phyloP scores from a whole-genome alignment of 257 asterid genomes.

The Forsythia viridissima region DNA sequence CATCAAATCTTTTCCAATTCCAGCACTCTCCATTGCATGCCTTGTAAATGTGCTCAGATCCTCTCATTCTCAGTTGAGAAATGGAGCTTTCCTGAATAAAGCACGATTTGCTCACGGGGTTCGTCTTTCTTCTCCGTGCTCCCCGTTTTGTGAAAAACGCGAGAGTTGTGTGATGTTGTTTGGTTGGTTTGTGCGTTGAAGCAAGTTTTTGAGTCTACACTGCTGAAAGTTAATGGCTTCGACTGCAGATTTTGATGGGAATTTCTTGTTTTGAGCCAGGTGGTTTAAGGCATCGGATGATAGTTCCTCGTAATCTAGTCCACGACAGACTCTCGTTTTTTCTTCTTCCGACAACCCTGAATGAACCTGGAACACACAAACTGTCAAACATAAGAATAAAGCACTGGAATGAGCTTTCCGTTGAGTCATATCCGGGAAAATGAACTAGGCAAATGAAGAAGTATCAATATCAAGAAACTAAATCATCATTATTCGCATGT shows the following conservation, averaged over 20 bases:
- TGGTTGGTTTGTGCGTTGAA: slow-evolving; percentile 42
- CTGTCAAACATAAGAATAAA: neutral
- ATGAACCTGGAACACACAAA: slow-evolving; percentile 55
- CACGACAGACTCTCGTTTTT: slow-evolving; percentile 51
- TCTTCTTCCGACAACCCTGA: slow-evolving; percentile 64
- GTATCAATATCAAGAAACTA: neutral
- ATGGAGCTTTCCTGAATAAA: slow-evolving; percentile 61
- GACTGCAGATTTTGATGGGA: slow-evolving; percentile 61
- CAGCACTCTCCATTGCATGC: slow-evolving; percentile 89
- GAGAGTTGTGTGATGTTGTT: slow-evolving; percentile 19
- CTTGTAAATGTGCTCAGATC: slow-evolving; percentile 66
- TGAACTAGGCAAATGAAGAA: no score
- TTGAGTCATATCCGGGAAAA: neutral
- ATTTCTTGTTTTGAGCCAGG: slow-evolving; percentile 51
- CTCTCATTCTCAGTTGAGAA: slow-evolving; percentile 62
- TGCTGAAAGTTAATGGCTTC: slow-evolving; percentile 68
- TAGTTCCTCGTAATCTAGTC: slow-evolving; percentile 64
- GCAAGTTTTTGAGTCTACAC: slow-evolving; percentile 65
- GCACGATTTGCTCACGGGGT: slow-evolving; percentile 58
- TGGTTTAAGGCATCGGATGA: slow-evolving; percentile 60
- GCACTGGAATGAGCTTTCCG: neutral
- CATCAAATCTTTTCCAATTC: slow-evolving; percentile 75
- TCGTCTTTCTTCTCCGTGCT: slow-evolving; percentile 27
- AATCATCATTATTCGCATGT: neutral
- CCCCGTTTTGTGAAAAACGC: slow-evolving; percentile 23